Percentiles rank a stretch among this genome's conserved stretches.
phyloP scores from a whole-genome alignment of 352 stramenopile species.

The Pythium catenulatum region DNA sequence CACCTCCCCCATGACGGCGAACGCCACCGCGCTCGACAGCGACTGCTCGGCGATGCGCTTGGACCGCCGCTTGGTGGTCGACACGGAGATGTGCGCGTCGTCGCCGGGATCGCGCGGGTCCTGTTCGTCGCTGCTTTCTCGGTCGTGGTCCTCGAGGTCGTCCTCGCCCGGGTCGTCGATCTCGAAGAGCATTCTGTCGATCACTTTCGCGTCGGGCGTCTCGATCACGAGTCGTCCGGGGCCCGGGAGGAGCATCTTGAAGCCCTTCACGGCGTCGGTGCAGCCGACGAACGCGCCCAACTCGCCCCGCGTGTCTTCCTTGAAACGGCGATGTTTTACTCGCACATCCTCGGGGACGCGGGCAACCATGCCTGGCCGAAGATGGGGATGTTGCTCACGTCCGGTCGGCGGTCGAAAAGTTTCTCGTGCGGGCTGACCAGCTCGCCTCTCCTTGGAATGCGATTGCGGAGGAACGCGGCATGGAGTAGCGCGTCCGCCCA shows the following conservation, averaged over 20 bases:
- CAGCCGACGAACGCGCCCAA: conserved; percentile 6
- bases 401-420: background rate
- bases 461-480: background rate
- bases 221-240: background rate
- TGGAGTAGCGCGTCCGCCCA: conserved; percentile 13
- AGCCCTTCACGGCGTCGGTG: background rate
- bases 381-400: conserved; percentile 15
- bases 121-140: background rate
- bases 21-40: background rate
- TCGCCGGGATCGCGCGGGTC: background rate
- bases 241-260: background rate
- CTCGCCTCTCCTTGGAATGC: background rate
- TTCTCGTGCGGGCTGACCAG: background rate
- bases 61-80: background rate
- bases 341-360: background rate
- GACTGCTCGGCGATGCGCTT: background rate
- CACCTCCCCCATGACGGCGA: background rate
- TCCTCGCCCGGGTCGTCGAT: background rate
- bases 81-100: background rate
- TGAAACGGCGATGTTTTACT: background rate
- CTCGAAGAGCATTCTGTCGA: conserved; percentile 7
- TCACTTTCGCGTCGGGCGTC: background rate
- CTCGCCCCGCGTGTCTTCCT: background rate
- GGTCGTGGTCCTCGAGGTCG: background rate
- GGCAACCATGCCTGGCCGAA: conserved; percentile 5